Evolutionary conservation across 2,329 filamentous ascomycete species (phyloP), one percentile per base, ranked within the genome.

Genomic region (Rhinocladiella similis): DNA sequence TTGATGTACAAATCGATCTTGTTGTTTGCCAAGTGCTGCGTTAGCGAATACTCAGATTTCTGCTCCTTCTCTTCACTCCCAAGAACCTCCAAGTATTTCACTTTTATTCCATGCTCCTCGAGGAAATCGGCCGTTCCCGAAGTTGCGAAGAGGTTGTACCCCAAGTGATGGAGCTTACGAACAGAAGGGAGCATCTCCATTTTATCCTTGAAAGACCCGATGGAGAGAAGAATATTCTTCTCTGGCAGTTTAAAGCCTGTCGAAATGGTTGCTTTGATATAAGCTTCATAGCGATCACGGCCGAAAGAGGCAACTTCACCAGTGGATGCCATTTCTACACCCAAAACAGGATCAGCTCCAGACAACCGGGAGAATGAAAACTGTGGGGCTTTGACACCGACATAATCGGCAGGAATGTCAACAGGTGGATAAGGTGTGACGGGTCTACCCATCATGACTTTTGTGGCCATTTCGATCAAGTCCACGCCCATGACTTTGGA

Each of bases 1-100:
- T 99, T 99, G 85, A 99, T 97, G 79, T 99, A 99, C 59, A 99
- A 79, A 73, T 97, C 93, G 68, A 99, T 99, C 73, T 94, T 87
- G 77, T 97, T 97, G 78, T 96, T 97, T 56, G 93, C 89, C 75
- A 99, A 79, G 78, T 97, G 93, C 77, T 97, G 91, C 1, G 91
- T 97, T 60, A 99, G 83, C 7, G 94, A 99, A 78, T 96, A 99
- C 76, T 99, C 94, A 0, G 91, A 90, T 73, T 93, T 92, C 72
- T 96, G 90, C 61, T 91, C 87, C 65, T 91, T 88, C 62, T 91
- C 85, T 61, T 88, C 82, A 56, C 87, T 85, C 50, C 83, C 84
- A 12, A 99, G 84, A 29, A 92, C 87, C 73, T 99, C 94, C 47
- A 99, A 81, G 75, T 93, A 97, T 73, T 97, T 93, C 59, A 96